These are phyloP conservation scores for Euphorbia schlechtendalii DNA, from an alignment of 441 rosid genomes.

Conservation along the genomic window DNA sequence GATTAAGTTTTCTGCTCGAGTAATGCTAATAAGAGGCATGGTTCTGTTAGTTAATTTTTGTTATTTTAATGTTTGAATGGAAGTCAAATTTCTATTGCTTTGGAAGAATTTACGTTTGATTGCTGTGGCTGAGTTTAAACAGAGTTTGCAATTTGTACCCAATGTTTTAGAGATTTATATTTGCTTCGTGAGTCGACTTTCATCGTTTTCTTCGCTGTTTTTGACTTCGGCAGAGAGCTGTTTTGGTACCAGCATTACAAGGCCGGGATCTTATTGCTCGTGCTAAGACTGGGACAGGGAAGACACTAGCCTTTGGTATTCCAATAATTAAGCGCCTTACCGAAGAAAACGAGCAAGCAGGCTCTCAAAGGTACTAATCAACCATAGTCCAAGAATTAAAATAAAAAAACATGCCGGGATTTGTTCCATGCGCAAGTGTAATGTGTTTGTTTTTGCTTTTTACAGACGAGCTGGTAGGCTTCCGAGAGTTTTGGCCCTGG, in stretches of 20 bases:
- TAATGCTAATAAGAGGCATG: no score
- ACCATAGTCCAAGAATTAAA: constrained; percentile 31
- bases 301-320: constrained; percentile 94
- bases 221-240: constrained; percentile 62
- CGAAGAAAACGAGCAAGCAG: constrained; percentile 40
- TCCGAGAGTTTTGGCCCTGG: constrained; percentile 72
- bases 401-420: constrained; percentile 23
- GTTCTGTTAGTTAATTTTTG: no score
- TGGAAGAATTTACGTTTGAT: no score
- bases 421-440: background rate
- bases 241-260: constrained; percentile 73
- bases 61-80: background rate
- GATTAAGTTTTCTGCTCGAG: background rate
- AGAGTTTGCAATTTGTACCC: background rate
- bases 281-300: constrained; percentile 98
- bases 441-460: constrained; percentile 21
- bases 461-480: constrained; percentile 58
- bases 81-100: background rate
- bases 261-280: constrained; percentile 94
- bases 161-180: background rate
- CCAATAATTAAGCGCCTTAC: constrained; percentile 79
- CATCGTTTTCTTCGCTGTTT: background rate
- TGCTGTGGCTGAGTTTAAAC: no score
- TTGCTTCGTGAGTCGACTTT: background rate
- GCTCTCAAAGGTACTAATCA: constrained; percentile 44